Evolutionary conservation across 2,329 filamentous ascomycete genomes (phyloP), one percentile per base, ranked within the genome.

Genomic region (Zasmidium citrigriseum): DNA sequence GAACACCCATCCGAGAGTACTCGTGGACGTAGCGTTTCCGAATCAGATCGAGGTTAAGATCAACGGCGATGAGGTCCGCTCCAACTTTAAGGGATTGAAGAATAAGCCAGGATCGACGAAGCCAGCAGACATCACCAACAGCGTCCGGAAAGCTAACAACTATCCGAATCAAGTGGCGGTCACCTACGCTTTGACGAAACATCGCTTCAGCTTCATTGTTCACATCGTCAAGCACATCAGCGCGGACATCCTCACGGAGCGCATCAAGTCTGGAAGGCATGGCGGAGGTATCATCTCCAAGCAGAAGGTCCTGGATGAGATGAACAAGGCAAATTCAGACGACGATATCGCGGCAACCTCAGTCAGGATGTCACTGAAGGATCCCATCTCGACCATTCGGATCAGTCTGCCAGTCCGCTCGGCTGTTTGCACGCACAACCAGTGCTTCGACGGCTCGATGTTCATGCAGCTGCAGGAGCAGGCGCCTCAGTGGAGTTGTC

Each of bases 391-490:
- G 2, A 96, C 91, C 34, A 85, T 92, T 73, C 84, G 93, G 59
- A 89, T 99, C 34, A 82, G 83, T 9, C 81, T 90, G 16, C 95
- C 95, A 0, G 91, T 91, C 66, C 87, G 95, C 29, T 90, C 90
- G 3, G 82, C 86, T 2, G 77, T 87, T 29, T 99, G 95, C 77
- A 88, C 85, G 2, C 95, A 99, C 73, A 90, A 95, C 23, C 91
- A 96, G 71, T 99, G 95, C 72, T 99, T 98, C 67, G 95, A 99
- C 73, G 93, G 90, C 2, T 88, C 86, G 2, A 96, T 91, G 1
- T 99, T 97, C 72, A 82, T 99, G 20, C 91, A 96, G 68, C 78
- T 99, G 24, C 93, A 98, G 72, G 92, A 98, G 72, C 95, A 99
- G 78, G 93, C 91, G 0, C 95, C 95, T 0, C 96, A 95, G 18